Base-by-base conservation (phyloP, 495 filamentous ascomycete genomes). In the Cudoniella acicularis region DNA sequence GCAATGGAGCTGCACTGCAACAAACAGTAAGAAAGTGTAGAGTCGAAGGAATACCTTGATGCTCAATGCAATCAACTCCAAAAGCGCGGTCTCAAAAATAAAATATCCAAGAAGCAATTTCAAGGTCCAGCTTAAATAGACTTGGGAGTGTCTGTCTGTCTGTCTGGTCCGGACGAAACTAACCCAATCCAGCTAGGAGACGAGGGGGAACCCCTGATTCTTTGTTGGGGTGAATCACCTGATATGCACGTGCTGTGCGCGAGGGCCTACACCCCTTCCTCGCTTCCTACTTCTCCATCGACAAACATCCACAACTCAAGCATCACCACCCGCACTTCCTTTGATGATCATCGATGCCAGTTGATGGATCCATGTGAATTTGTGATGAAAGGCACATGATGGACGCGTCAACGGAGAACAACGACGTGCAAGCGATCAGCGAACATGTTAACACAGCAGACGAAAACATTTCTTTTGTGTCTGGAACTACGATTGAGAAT, bases 401-500 rank as follows among this genome's bases (percentile, higher is more conserved):
- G 30, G 30, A 36, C 30, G 4, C 30, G 30, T 36, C 30, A 36
- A 36, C 13, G 30, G 30, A 36, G 30, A 13, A 36, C 13, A 36
- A 13, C 30, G 13, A 36, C 13, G 30, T 36, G 6, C 30, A 4
- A 6, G 30, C 30, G 4, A 36, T 4, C 30, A 36, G 30, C 13
- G 30, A 36, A 36, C 13, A 13, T 4, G 30, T 21, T 21, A 9
- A 6, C 20, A 10, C 48, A n/a, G 10, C 2, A 25, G 18, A 9
- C 18, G 10, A 11, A 11, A 48, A 10, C 18, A 23, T 25, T 13
- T 50, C 48, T 13, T 50, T 50, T 21, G 25, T 50, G 6, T 10
- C 21, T 24, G 48, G 48, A 23, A 50, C 48, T 6, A 50, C 48
- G 23, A 25, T 50, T 23, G 48, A 50, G 20, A 50, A 50, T 50